Conservation (phyloP, 2,329 filamentous ascomycete species). For the Exophiala sp. region DNA sequence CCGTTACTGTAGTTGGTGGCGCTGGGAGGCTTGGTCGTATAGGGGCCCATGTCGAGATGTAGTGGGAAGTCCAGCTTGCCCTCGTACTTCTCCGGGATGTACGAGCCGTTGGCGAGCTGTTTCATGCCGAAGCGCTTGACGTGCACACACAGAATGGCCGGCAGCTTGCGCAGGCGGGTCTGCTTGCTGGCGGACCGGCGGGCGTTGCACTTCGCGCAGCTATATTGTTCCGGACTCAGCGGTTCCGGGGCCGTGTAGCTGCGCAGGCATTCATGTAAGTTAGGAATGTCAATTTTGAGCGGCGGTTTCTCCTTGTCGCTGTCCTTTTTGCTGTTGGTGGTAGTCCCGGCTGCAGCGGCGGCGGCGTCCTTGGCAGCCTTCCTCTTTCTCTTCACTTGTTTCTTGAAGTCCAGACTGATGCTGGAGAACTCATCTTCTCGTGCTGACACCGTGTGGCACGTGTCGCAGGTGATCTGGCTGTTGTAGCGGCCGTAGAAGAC, state of each 20-base stretch:
- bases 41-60: slow-evolving; percentile 82
- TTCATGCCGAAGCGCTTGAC: slow-evolving; percentile 55
- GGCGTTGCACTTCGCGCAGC: slow-evolving; percentile 71
- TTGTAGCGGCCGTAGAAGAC: slow-evolving; percentile 90
- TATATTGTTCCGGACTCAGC: slow-evolving; percentile 62
- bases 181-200: slow-evolving; percentile 72
- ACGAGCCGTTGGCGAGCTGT: slow-evolving; percentile 13
- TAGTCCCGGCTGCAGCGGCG: slow-evolving; percentile 5
- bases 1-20: too few species aligned
- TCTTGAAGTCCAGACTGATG: slow-evolving; percentile 78
- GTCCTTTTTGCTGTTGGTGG: slow-evolving; percentile 6
- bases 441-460: slow-evolving; percentile 74
- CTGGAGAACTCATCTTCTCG: slow-evolving; percentile 87
- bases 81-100: slow-evolving; percentile 66
- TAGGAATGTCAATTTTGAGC: slow-evolving; percentile 43
- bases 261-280: slow-evolving; percentile 69
- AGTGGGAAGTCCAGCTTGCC: slow-evolving; percentile 80
- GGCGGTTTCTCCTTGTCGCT: slow-evolving; percentile 23
- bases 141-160: slow-evolving; percentile 85
- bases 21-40: slow-evolving; percentile 67
- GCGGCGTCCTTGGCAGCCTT: slow-evolving; percentile 22
- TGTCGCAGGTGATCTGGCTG: slow-evolving; percentile 83
- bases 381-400: slow-evolving; percentile 51
- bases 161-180: slow-evolving; percentile 74
- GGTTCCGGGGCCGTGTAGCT: slow-evolving; percentile 83